Percentiles rank a stretch among this genome's conserved stretches.
These are phyloP conservation scores for Trichoderma citrinoviride DNA, from an alignment of 2,329 filamentous ascomycete species.

Conservation along the genomic window DNA sequence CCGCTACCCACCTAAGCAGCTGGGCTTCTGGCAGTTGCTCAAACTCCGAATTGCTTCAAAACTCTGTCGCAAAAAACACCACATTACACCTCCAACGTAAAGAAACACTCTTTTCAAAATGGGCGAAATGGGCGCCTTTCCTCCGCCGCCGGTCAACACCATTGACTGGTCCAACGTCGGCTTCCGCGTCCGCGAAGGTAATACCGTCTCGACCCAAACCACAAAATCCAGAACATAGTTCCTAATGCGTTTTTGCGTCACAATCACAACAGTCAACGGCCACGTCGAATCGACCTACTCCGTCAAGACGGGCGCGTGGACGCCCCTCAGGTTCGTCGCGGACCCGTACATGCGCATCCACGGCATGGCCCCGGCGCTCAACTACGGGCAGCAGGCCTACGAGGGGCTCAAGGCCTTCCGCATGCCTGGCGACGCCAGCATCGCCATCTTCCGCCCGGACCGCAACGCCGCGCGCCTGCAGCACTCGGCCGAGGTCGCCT, in stretches of 20 bases:
- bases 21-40: not conserved
- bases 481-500: constrained; percentile 78
- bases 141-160: constrained; percentile 72
- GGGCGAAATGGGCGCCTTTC: constrained; percentile 60
- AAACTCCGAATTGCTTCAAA: too few relatives aligned
- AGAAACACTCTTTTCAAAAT: not conserved
- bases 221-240: too few relatives aligned
- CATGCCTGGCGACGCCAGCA: constrained; percentile 61
- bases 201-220: constrained; percentile 28
- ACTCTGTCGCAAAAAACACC: not conserved
- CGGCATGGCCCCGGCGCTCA: constrained; percentile 91
- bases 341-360: constrained; percentile 87
- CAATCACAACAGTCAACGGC: constrained; percentile 91
- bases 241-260: too few relatives aligned
- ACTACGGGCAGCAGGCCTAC: constrained; percentile 97
- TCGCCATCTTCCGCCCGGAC: constrained; percentile 84
- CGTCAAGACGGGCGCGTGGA: constrained; percentile 71
- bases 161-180: constrained; percentile 95
- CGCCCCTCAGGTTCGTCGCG: constrained; percentile 70
- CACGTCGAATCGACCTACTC: constrained; percentile 89
- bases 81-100: not conserved
- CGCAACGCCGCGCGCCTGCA: constrained; percentile 83
- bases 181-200: constrained; percentile 90
- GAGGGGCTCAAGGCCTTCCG: constrained; percentile 98
- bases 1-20: not conserved